Base-by-base conservation (phyloP, 2,329 filamentous ascomycete species). In the Waltergamsia citrina region DNA sequence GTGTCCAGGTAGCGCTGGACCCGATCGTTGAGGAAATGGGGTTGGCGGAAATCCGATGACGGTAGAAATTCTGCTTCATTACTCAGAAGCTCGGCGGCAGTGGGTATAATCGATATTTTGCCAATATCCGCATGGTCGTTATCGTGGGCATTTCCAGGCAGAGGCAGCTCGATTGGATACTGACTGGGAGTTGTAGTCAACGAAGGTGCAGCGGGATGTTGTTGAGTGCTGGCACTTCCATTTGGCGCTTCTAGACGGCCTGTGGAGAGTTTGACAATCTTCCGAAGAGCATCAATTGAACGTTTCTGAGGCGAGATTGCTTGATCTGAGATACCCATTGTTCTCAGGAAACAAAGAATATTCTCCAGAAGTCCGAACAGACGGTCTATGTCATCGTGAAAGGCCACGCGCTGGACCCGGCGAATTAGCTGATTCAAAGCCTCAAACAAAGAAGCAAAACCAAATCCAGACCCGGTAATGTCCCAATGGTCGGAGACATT, bases 51-150 rank as follows among this genome's bases (percentile, higher is more conserved):
- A 41, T 67, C 56, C 5, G 44, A 56, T 4, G 47, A 49, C 0
- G 60, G 63, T 6, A 71, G 47, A 39, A 67, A 71, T 37, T 71
- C 67, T 4, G 42, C 46, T 12, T 59, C 51, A 0, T 40, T 34
- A 5, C 58, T 63, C 25, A 49, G 35, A 36, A 74, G 67, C 40
- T 74, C 70, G 11, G 59, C 45, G 2, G 47, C 41, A 1, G 69
- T 73, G 0, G 70, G 69, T 26, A 74, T 42, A 24, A 73, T 65
- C 30, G 51, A 51, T 36, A 74, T 71, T 1, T 65, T 38, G 1
- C 43, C 21, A 35, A 74, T 70, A 29, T 63, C 50, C 2, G 43
- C 50, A 31, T 62, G 50, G 41, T 74, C 69, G 38, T 73, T 74
- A 42, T 71, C 60, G 38, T 74, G 68, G 6, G 65, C 53, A 33